These are phyloP conservation scores for Hypoxylon intermedium DNA, from an alignment of 495 filamentous ascomycete genomes.

Conservation along the genomic window DNA sequence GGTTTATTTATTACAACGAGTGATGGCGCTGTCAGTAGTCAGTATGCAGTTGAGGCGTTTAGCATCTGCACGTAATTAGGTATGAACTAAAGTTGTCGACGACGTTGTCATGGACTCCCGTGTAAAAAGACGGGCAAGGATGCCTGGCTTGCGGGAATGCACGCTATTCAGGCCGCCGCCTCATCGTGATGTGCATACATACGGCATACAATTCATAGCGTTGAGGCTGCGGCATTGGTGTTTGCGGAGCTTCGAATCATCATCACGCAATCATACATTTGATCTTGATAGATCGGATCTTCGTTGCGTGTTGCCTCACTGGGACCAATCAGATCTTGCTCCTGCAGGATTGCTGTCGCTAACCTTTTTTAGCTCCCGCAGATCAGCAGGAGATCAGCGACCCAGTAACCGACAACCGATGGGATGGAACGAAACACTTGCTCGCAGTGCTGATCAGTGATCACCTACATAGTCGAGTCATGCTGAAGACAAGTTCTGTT, in stretches of 20 bases:
- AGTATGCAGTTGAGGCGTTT: too few species aligned
- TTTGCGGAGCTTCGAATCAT: slow-evolving; percentile 11
- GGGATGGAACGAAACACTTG: slow-evolving; percentile 6
- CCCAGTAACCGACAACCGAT: slow-evolving; percentile 13
- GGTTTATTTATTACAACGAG: too few species aligned
- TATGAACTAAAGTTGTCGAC: too few species aligned
- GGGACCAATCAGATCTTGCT: slow-evolving; percentile 19
- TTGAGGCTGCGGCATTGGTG: slow-evolving; percentile 5
- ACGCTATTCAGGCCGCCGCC: background rate
- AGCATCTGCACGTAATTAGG: too few species aligned
- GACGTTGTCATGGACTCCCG: too few species aligned
- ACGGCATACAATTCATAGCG: too few species aligned
- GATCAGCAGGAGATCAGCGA: slow-evolving; percentile 34
- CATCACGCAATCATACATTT: slow-evolving; percentile 2
- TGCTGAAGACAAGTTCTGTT: background rate
- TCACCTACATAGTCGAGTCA: slow-evolving; percentile 33
- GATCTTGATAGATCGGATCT: slow-evolving; percentile 35
- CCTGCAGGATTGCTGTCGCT: slow-evolving; percentile 34
- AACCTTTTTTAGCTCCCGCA: slow-evolving; percentile 32
- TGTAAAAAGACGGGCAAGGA: too few species aligned
- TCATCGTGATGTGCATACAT: background rate
- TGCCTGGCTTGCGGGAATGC: too few species aligned
- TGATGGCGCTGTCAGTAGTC: too few species aligned
- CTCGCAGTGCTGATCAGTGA: slow-evolving; percentile 18
- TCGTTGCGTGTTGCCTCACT: slow-evolving; percentile 11